These are phyloP conservation scores for Phascolomyces articulosus DNA, from an alignment of 371 early-diverging fungal species.

Conservation along the genomic window DNA sequence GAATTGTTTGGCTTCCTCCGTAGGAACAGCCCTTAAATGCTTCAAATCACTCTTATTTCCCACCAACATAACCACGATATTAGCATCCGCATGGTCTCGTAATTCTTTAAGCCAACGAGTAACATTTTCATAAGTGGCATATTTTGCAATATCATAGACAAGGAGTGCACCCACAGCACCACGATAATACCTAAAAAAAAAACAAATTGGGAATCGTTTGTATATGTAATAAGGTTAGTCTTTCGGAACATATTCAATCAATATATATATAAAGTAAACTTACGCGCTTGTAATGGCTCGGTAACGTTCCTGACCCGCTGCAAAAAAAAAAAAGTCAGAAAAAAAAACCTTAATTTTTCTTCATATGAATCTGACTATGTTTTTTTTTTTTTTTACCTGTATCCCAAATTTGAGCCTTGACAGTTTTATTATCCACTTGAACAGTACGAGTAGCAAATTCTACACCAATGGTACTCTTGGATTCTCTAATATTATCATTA, in stretches of 20 bases:
- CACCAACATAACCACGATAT: constrained; percentile 98
- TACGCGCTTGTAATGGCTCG: constrained; percentile 90
- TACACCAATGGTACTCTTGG: constrained; percentile 99
- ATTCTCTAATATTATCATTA: constrained; percentile 54
- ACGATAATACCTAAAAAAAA: constrained; percentile 90
- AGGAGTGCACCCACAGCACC: constrained; percentile 99
- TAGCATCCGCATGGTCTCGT: constrained; percentile 96
- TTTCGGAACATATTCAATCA: background rate
- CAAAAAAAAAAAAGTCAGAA: constrained; percentile 6
- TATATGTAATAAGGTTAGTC: background rate
- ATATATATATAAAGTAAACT: constrained; percentile 29
- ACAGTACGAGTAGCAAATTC: constrained; percentile 99
- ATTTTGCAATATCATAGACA: constrained; percentile 99
- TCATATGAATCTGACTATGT: background rate
- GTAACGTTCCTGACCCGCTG: constrained; percentile 91
- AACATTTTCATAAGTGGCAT: constrained; percentile 93
- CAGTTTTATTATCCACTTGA: constrained; percentile 94
- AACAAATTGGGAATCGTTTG: background rate
- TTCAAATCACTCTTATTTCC: constrained; percentile 99
- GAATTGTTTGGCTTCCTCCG: constrained; percentile 96
- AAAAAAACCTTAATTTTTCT: background rate
- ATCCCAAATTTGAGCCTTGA: constrained; percentile 99
- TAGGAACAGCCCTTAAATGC: constrained; percentile 94
- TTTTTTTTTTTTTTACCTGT: constrained; percentile 46
- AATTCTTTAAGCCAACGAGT: constrained; percentile 98